Percentiles rank a stretch among this genome's conserved stretches.
Evolutionary conservation across 2,329 filamentous ascomycete genomes (phyloP).

Genomic region (Elsinoe batatas): DNA sequence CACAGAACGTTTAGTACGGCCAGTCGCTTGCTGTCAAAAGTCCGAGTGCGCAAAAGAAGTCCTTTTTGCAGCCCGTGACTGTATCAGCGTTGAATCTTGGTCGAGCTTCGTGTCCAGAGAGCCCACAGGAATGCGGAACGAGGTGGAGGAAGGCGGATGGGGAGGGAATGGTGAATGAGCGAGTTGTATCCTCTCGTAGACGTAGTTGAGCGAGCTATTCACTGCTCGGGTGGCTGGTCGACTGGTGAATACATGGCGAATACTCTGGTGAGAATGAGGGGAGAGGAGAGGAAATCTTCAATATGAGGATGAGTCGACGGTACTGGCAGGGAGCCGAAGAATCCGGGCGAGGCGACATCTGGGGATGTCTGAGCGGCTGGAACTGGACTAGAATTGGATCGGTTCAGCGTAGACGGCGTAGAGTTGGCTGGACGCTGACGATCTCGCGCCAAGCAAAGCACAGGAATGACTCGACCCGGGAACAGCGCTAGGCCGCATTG

Average conservation of each 20-base stretch:
- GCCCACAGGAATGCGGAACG: constrained; percentile 9
- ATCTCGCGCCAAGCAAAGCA: background rate
- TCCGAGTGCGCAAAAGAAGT: background rate
- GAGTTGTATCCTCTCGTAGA: background rate
- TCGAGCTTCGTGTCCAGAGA: constrained; percentile 4
- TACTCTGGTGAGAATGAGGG: background rate
- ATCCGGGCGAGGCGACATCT: background rate
- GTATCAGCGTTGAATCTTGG: background rate
- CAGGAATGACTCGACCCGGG: background rate
- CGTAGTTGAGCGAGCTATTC: background rate
- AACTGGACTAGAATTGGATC: background rate
- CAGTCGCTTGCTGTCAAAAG: background rate
- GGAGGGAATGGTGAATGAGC: background rate
- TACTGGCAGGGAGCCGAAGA: background rate
- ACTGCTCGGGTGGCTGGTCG: constrained; percentile 11
- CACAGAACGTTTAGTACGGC: background rate
- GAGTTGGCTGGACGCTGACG: background rate
- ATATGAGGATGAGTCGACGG: constrained; percentile 5
- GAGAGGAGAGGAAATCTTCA: background rate
- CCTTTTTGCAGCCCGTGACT: background rate
- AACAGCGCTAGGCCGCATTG: background rate
- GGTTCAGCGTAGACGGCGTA: background rate
- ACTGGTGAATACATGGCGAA: constrained; percentile 4
- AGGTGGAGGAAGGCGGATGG: background rate
- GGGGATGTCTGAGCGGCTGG: constrained; percentile 3